Evolutionary conservation across 371 early-diverging fungal species (phyloP), one percentile per base, ranked within the genome.

Genomic region (Syncephalis plumigaleata): DNA sequence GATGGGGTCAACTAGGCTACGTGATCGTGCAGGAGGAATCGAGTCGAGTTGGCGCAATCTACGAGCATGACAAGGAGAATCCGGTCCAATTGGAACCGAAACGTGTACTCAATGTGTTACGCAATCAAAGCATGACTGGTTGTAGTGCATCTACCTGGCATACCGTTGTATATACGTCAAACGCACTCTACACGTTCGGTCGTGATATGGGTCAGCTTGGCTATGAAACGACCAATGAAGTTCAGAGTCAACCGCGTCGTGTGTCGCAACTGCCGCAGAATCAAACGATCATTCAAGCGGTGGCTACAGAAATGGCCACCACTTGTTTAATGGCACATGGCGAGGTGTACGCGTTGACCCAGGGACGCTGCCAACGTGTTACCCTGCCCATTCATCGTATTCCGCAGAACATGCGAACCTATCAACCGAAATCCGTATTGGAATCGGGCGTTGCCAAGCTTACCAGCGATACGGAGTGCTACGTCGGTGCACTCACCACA

Each of bases 131-230:
- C 2, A 61, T 79, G 23, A 51, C 67, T n/a, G 81, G 79, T 4
- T 77, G 65, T 4, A 81, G 84, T 20, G 83, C 82, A 1, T 77
- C 84, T 0, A 66, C 66, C 42, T 65, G 73, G 46, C 87, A 87
- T 51, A 68, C 84, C 0, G 81, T 65, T 11, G 75, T 75, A 0
- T 69, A 73, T 48, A 72, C 79, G 2, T 43, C 55, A 4, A 57
- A 55, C 0, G 67, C 75, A 17, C 42, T 87, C 0, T 83, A 68
- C 48, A 80, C 82, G 0, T 87, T 81, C 69, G 87, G 87, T 0
- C 55, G 65, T 27, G 81, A 81, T 52, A 64, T 68, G 45, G 87
- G 87, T 0, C 87, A 87, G 50, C 58, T 87, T n/a, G 83, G 79
- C 0, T 75, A 75, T 45, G 61, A 67, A 49, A 61, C 63, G n/a